These are phyloP conservation scores for Alternaria conjuncta DNA, from an alignment of 2,329 filamentous ascomycete genomes.

Conservation along the genomic window DNA sequence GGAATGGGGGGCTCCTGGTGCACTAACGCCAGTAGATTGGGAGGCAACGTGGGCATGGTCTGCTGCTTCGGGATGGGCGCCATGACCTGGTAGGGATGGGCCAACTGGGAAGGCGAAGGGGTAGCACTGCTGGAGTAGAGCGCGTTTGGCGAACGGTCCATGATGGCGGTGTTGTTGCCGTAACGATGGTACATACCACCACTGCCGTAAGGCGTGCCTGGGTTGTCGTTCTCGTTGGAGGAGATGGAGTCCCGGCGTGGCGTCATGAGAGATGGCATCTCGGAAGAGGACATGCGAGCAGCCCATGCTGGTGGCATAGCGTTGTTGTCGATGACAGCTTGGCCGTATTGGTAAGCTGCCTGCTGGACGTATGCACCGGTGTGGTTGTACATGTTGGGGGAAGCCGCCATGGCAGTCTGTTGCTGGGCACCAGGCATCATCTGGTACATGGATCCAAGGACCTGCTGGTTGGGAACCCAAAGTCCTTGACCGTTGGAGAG, in stretches of 20 bases:
- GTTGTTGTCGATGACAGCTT: conserved; percentile 54
- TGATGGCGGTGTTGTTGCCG: conserved; percentile 54
- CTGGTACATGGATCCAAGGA: conserved; percentile 43
- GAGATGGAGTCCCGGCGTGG: conserved; percentile 60
- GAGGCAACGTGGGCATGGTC: conserved; percentile 50
- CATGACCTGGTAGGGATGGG: conserved; percentile 53
- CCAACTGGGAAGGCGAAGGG: conserved; percentile 57
- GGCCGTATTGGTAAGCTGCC: conserved; percentile 52
- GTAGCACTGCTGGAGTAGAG: conserved; percentile 57
- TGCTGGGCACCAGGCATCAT: conserved; percentile 44
- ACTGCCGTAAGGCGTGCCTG: conserved; percentile 55
- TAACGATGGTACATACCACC: conserved; percentile 53
- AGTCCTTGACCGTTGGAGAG: conserved; percentile 47
- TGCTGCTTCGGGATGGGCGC: conserved; percentile 48
- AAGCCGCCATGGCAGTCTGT: conserved; percentile 38
- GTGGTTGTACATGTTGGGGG: conserved; percentile 55
- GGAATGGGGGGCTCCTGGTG: conserved; percentile 83
- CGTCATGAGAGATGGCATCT: conserved; percentile 59
- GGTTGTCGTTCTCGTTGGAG: conserved; percentile 60
- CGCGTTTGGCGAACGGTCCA: conserved; percentile 58
- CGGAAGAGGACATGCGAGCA: conserved; percentile 52
- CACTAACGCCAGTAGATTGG: conserved; percentile 54
- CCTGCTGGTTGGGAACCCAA: conserved; percentile 48
- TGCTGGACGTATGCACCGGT: conserved; percentile 53
- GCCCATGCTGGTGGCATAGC: conserved; percentile 57